Conservation (phyloP, 2,329 filamentous ascomycete species). For the Botryotinia narcissicola region DNA sequence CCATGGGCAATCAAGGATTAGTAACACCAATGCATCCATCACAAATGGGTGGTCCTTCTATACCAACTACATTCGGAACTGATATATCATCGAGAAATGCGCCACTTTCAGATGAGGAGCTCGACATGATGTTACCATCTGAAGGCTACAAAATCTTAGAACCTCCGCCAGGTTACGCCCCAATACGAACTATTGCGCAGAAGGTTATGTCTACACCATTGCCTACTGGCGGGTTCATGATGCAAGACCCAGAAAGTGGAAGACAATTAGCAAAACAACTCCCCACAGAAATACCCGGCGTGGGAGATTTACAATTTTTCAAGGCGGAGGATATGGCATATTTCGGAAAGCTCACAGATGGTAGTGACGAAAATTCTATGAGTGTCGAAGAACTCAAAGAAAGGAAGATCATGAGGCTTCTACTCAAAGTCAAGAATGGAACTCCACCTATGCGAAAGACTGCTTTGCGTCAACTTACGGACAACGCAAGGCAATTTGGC, state of each 20-base stretch:
- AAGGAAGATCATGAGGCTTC: slow-evolving; percentile 94
- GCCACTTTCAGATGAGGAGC: slow-evolving; percentile 86
- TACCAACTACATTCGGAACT: slow-evolving; percentile 69
- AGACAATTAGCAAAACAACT: slow-evolving; percentile 84
- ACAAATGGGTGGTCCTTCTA: slow-evolving; percentile 51
- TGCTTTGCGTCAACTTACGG: slow-evolving; percentile 91
- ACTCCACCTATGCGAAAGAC: slow-evolving; percentile 99
- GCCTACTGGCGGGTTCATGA: slow-evolving; percentile 85
- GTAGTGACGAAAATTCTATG: slow-evolving; percentile 84
- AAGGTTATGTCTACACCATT: slow-evolving; percentile 72
- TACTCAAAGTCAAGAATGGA: slow-evolving; percentile 98
- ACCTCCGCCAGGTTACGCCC: slow-evolving; percentile 88
- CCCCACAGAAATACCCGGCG: slow-evolving; percentile 91
- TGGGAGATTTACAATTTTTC: slow-evolving; percentile 96
- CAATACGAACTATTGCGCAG: slow-evolving; percentile 72
- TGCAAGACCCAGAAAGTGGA: slow-evolving; percentile 88
- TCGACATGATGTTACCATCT: slow-evolving; percentile 84
- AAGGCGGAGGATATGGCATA: slow-evolving; percentile 99
- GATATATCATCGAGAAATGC: slow-evolving; percentile 79
- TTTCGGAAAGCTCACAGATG: slow-evolving; percentile 95
- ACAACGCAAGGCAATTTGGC: slow-evolving; percentile 95
- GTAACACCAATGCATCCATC: slow-evolving; percentile 76
- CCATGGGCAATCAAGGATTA: slow-evolving; percentile 69
- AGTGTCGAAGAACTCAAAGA: slow-evolving; percentile 96
- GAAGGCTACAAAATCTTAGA: slow-evolving; percentile 92